phyloP scores from a whole-genome alignment of 2,329 filamentous ascomycete species.

The Peltaster fructicola region DNA sequence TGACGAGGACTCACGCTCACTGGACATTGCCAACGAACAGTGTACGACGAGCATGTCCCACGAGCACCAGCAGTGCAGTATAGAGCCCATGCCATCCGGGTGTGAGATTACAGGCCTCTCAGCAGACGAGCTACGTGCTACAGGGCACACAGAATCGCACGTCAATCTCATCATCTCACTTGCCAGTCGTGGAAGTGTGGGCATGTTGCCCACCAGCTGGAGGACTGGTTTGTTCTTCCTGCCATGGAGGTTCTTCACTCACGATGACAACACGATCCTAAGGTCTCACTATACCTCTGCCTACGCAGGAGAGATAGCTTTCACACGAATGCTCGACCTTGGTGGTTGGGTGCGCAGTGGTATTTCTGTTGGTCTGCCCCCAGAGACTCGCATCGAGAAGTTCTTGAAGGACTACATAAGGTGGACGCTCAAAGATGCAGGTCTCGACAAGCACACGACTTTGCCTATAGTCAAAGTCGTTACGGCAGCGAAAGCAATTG shows the following conservation, averaged over 20 bases:
- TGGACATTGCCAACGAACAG: no score
- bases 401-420: constrained; percentile 29
- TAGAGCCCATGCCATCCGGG: no score
- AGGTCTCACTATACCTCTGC: constrained; percentile 23
- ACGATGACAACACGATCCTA: constrained; percentile 28
- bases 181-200: constrained; percentile 37
- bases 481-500: constrained; percentile 23
- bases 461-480: constrained; percentile 29
- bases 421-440: constrained; percentile 36
- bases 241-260: constrained; percentile 34
- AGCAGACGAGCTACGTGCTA: constrained; percentile 9
- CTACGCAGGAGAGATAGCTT: constrained; percentile 34
- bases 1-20: no score
- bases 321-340: constrained; percentile 32
- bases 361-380: no score
- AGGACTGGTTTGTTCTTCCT: constrained; percentile 35
- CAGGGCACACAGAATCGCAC: constrained; percentile 34
- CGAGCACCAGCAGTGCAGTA: no score
- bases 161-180: constrained; percentile 36
- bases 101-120: no score
- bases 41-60: no score
- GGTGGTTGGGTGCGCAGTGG: constrained; percentile 33
- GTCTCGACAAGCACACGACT: constrained; percentile 18
- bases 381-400: no score
- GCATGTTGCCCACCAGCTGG: constrained; percentile 35